phyloP scores from a whole-genome alignment of 306 rosid genomes.

The Myrica gale region DNA sequence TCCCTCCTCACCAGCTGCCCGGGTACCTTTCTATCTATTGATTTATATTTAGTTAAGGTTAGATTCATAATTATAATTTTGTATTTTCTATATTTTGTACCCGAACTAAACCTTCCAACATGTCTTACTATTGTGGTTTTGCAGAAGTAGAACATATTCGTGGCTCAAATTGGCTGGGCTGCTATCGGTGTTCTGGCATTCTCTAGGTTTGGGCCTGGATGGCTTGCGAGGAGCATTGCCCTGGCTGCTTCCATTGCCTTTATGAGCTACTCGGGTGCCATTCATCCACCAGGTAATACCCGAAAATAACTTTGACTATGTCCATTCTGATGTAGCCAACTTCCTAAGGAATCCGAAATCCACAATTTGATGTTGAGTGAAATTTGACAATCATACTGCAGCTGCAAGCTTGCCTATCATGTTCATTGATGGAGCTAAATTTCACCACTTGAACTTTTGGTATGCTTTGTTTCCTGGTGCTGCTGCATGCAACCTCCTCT shows the following conservation, averaged over 20 bases:
- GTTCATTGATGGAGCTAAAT: slow-evolving; percentile 89
- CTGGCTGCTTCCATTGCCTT: slow-evolving; percentile 78
- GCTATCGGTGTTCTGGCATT: slow-evolving; percentile 77
- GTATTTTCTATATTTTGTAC: too few species aligned
- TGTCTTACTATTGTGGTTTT: slow-evolving; percentile 8
- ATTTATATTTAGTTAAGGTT: too few species aligned
- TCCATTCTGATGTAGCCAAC: background rate
- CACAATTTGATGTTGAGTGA: background rate
- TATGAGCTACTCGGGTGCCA: slow-evolving; percentile 69
- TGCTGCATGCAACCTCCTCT: slow-evolving; percentile 67
- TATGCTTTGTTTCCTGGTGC: slow-evolving; percentile 79
- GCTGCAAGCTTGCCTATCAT: slow-evolving; percentile 88
- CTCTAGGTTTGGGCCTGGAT: slow-evolving; percentile 76
- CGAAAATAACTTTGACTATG: background rate
- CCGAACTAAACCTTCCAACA: too few species aligned
- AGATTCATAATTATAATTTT: too few species aligned
- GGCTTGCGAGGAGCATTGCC: slow-evolving; percentile 72
- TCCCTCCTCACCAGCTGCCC: slow-evolving; percentile 76
- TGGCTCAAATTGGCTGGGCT: slow-evolving; percentile 94
- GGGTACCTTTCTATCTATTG: slow-evolving; percentile 42
- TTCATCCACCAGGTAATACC: slow-evolving; percentile 79
- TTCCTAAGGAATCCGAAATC: slow-evolving; percentile 1
- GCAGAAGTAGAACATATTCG: slow-evolving; percentile 84
- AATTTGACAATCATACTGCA: slow-evolving; percentile 26
- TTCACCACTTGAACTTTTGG: slow-evolving; percentile 76